phyloP scores from a whole-genome alignment of 805 yeast species.

The Ogataea salicorniae region DNA sequence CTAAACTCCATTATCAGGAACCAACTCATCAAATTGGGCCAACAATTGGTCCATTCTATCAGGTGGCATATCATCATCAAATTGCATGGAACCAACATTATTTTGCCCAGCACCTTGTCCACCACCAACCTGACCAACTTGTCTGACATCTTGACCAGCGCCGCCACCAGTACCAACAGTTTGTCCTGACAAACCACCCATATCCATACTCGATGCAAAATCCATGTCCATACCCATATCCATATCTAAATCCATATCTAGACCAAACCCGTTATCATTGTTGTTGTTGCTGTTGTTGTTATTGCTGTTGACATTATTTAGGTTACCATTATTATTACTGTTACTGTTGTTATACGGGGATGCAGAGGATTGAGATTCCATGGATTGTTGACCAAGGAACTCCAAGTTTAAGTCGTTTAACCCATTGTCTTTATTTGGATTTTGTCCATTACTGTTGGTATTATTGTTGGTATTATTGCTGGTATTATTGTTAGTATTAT shows the following conservation, averaged over 20 bases:
- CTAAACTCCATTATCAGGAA: slow-evolving; percentile 10
- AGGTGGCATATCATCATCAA: slow-evolving; percentile 17
- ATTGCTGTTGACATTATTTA: not conserved
- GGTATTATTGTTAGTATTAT: slow-evolving; percentile 4
- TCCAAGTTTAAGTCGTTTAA: slow-evolving; percentile 24
- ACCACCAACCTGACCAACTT: not conserved
- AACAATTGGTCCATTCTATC: slow-evolving; percentile 31
- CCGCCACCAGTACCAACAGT: not conserved
- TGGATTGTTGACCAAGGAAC: slow-evolving; percentile 14
- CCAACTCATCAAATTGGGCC: slow-evolving; percentile 29
- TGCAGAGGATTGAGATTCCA: not conserved
- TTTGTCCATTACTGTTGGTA: not conserved
- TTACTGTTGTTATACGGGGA: not conserved
- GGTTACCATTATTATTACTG: not conserved
- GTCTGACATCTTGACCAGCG: not conserved
- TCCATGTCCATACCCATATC: slow-evolving; percentile 12
- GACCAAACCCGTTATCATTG: not conserved
- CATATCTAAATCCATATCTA: slow-evolving; percentile 4
- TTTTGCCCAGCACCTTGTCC: slow-evolving; percentile 1
- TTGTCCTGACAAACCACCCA: not conserved
- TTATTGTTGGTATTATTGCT: slow-evolving; percentile 1
- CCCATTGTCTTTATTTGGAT: not conserved
- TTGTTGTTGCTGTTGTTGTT: not conserved
- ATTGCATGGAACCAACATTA: slow-evolving; percentile 6
- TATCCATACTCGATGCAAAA: slow-evolving; percentile 6